Evolutionary conservation across 1,139 yeast genomes (phyloP).

Genomic region (Saccharomyces hybrid): DNA sequence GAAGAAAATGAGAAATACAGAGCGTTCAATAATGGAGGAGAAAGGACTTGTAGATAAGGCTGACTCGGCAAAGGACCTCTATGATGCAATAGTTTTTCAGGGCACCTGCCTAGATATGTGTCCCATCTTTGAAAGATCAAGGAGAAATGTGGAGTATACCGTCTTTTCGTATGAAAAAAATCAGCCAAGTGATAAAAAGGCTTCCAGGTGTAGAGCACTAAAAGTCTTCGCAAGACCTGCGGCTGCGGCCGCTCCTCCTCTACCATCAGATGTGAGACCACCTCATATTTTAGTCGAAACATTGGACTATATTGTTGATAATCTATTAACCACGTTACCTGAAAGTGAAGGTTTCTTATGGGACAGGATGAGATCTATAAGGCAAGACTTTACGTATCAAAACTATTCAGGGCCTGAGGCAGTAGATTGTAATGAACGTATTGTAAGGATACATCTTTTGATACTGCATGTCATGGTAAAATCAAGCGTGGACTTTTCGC

Average conservation of each 20-base stretch:
- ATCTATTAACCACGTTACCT: constrained; percentile 60
- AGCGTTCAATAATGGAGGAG: constrained; percentile 72
- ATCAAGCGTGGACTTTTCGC: constrained; percentile 67
- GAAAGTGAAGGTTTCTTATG: constrained; percentile 85
- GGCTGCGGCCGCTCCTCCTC: constrained; percentile 96
- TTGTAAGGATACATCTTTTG: constrained; percentile 80
- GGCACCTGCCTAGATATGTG: constrained; percentile 95
- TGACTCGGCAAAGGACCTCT: constrained; percentile 69
- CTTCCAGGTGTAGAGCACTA: constrained; percentile 59
- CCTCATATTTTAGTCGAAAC: constrained; percentile 66
- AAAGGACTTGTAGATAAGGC: constrained; percentile 85
- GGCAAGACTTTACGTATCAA: constrained; percentile 96
- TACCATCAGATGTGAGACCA: constrained; percentile 96
- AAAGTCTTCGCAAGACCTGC: constrained; percentile 96
- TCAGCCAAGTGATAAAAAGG: constrained; percentile 46
- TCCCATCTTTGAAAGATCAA: constrained; percentile 83
- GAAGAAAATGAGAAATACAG: constrained; percentile 68
- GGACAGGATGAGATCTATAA: constrained; percentile 96
- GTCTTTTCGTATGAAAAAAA: constrained; percentile 75
- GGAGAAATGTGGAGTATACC: constrained; percentile 83
- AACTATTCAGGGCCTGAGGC: constrained; percentile 93
- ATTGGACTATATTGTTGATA: constrained; percentile 60
- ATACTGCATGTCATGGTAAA: constrained; percentile 85
- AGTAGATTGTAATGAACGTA: constrained; percentile 83
- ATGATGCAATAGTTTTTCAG: constrained; percentile 77